Conservation (phyloP, 176 grass and related monocot genomes). For the Typha latifolia region DNA sequence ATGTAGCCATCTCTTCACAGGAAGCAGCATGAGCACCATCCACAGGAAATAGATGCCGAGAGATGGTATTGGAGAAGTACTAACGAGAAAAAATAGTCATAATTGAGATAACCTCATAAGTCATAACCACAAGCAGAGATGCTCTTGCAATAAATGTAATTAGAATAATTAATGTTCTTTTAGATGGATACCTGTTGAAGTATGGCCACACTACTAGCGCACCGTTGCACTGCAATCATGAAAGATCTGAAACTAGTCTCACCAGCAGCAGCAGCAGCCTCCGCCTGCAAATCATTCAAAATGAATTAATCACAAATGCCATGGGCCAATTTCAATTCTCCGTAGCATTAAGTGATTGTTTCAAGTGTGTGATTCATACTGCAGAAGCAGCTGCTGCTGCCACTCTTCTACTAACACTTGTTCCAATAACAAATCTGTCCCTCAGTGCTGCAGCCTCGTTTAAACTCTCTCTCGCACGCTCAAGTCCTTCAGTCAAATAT, state of each 20-base stretch:
- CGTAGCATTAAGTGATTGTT: neutral
- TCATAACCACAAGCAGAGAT: neutral
- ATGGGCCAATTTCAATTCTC: neutral
- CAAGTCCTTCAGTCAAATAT: slow-evolving; percentile 96
- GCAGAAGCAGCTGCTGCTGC: slow-evolving; percentile 79
- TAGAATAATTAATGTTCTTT: neutral
- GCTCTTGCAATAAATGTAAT: neutral
- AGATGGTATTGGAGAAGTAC: slow-evolving; percentile 98
- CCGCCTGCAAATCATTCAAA: slow-evolving; percentile 54
- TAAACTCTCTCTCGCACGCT: slow-evolving; percentile 80
- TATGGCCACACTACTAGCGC: slow-evolving; percentile 83
- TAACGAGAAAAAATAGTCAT: slow-evolving; percentile 22
- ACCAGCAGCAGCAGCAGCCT: slow-evolving; percentile 71
- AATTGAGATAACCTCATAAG: too few species aligned
- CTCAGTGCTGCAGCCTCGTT: slow-evolving; percentile 72
- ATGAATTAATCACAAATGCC: slow-evolving; percentile 3
- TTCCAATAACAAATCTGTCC: slow-evolving; percentile 71
- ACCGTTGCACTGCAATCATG: slow-evolving; percentile 95
- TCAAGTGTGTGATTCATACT: slow-evolving; percentile 36
- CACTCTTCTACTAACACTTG: slow-evolving; percentile 93
- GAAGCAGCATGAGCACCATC: slow-evolving; percentile 78
- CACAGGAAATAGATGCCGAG: slow-evolving; percentile 73
- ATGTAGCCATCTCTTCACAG: slow-evolving; percentile 93
- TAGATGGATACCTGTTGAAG: slow-evolving; percentile 82
- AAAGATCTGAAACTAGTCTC: slow-evolving; percentile 94